These are phyloP conservation scores for Warburgia ugandensis DNA, from an alignment of 164 flowering plant species.

Conservation along the genomic window DNA sequence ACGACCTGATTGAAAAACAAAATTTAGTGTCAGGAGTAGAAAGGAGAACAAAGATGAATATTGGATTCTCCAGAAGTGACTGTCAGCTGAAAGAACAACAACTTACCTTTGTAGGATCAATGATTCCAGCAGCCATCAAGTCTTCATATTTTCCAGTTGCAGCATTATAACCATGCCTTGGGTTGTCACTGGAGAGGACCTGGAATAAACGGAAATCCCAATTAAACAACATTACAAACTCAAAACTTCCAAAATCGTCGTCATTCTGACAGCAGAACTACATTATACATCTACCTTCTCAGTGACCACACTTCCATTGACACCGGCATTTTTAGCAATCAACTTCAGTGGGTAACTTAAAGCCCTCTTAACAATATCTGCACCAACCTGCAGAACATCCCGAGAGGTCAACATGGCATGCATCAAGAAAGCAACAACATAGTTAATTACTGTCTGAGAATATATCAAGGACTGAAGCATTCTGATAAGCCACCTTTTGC, in stretches of 20 bases:
- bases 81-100: background rate
- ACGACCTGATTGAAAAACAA: constrained; percentile 52
- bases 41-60: no score
- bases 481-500: constrained; percentile 89
- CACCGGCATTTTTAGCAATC: constrained; percentile 98
- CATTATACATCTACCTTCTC: constrained; percentile 57
- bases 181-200: constrained; percentile 70
- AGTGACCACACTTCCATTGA: constrained; percentile 92
- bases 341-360: constrained; percentile 83
- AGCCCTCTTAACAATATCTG: constrained; percentile 92
- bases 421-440: no score
- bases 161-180: constrained; percentile 75
- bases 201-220: constrained; percentile 11
- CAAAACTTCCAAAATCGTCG: background rate
- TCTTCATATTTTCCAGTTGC: constrained; percentile 57
- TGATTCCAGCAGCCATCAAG: constrained; percentile 66
- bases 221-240: background rate
- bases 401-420: no score
- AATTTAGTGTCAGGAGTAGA: no score
- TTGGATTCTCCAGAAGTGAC: no score
- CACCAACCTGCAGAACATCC: constrained; percentile 60
- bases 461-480: no score
- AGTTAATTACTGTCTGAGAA: no score
- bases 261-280: background rate
- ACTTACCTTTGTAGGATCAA: constrained; percentile 93